A percentile compares a stretch with the other conserved stretches of the same genome.
Evolutionary conservation across 768 basidiomycete genomes (phyloP).

Genomic region (Cubamyces lactineus): DNA sequence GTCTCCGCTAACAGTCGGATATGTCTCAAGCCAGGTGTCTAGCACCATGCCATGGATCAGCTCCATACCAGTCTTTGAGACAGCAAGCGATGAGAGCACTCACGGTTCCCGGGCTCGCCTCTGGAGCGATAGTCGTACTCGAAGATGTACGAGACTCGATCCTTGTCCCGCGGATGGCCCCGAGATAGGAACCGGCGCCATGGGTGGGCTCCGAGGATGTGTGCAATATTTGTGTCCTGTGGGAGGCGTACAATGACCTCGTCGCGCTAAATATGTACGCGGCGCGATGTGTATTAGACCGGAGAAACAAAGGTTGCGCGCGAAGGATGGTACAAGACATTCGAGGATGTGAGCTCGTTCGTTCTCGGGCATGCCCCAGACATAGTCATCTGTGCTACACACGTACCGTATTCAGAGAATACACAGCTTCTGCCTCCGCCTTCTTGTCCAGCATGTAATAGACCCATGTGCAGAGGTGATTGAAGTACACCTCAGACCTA

Average conservation of each 20-base stretch:
- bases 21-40: slow-evolving; percentile 30
- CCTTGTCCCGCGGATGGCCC: background rate
- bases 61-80: too few relatives aligned
- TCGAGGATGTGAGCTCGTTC: background rate
- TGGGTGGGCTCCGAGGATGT: slow-evolving; percentile 31
- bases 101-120: slow-evolving; percentile 33
- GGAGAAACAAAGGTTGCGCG: too few relatives aligned
- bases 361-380: background rate
- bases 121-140: slow-evolving; percentile 32
- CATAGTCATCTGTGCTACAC: background rate
- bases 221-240: slow-evolving; percentile 24
- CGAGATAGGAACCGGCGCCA: slow-evolving; percentile 26
- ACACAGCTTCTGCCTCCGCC: slow-evolving; percentile 20
- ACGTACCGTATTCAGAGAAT: slow-evolving; percentile 31
- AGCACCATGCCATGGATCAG: background rate
- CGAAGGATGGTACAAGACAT: background rate
- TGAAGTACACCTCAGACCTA: slow-evolving; percentile 23
- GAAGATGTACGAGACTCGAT: slow-evolving; percentile 32
- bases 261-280: slow-evolving; percentile 14
- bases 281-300: too few relatives aligned
- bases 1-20: slow-evolving; percentile 19
- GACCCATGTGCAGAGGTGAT: slow-evolving; percentile 31
- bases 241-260: slow-evolving; percentile 32
- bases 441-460: slow-evolving; percentile 28
- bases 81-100: slow-evolving; percentile 11